A percentile compares a stretch with the other conserved stretches of the same genome.
phyloP scores from a whole-genome alignment of 2,329 filamentous ascomycete species.

The Colletotrichum cordylinicola region DNA sequence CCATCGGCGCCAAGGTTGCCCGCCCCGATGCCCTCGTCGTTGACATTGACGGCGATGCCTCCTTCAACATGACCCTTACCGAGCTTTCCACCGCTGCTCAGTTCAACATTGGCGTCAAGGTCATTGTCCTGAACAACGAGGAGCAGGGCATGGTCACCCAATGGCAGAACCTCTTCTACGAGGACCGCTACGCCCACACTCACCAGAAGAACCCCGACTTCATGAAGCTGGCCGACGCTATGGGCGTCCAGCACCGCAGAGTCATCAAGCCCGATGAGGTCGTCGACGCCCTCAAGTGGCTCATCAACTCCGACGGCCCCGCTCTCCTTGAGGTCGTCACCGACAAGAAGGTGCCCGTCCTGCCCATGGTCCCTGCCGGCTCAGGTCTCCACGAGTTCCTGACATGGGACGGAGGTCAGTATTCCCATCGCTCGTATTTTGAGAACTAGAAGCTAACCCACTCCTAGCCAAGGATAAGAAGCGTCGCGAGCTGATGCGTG shows the following conservation, averaged over 20 bases:
- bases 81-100: constrained; percentile 92
- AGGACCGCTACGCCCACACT: constrained; percentile 90
- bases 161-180: constrained; percentile 98
- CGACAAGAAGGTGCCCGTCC: constrained; percentile 91
- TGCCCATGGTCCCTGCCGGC: constrained; percentile 95
- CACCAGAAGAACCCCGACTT: constrained; percentile 97
- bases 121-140: constrained; percentile 95
- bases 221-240: constrained; percentile 89
- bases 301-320: constrained; percentile 89
- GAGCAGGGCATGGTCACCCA: constrained; percentile 99
- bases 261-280: constrained; percentile 79
- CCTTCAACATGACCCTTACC: constrained; percentile 97
- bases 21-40: constrained; percentile 81
- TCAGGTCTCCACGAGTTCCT: constrained; percentile 91
- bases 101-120: constrained; percentile 96
- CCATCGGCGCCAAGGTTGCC: constrained; percentile 93
- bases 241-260: constrained; percentile 81
- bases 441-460: constrained; percentile 33
- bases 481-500: constrained; percentile 70
- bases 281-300: constrained; percentile 80
- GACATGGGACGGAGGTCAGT: constrained; percentile 79
- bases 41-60: constrained; percentile 98
- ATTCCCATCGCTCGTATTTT: background rate
- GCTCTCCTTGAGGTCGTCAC: constrained; percentile 91
- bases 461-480: constrained; percentile 69